These are phyloP conservation scores for Botrytis deweyae DNA, from an alignment of 2,329 filamentous ascomycete species.

Conservation along the genomic window DNA sequence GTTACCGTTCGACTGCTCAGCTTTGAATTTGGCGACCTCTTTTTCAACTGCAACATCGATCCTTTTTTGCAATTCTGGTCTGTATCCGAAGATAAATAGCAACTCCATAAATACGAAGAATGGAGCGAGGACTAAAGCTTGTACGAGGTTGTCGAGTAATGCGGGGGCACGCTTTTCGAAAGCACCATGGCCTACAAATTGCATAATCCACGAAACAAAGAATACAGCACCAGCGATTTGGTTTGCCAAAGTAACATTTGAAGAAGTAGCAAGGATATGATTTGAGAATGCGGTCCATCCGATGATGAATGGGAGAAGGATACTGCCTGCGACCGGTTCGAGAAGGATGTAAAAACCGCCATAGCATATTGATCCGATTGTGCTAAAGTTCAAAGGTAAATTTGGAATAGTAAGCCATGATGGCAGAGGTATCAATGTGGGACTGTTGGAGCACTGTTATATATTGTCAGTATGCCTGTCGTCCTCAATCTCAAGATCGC, in stretches of 20 bases:
- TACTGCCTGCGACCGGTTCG: conserved; percentile 85
- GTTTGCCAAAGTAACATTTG: conserved; percentile 49
- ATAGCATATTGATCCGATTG: conserved; percentile 65
- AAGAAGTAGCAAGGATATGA: conserved; percentile 54
- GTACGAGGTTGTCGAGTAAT: conserved; percentile 84
- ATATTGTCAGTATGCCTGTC: conserved; percentile 27
- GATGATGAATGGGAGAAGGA: conserved; percentile 74
- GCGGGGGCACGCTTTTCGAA: conserved; percentile 89
- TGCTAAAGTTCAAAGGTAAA: conserved; percentile 65
- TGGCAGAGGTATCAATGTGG: conserved; percentile 62
- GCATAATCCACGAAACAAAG: conserved; percentile 76
- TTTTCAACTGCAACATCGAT: conserved; percentile 73
- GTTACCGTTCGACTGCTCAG: conserved; percentile 49
- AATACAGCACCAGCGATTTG: conserved; percentile 65
- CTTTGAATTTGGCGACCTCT: conserved; percentile 74
- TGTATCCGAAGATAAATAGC: conserved; percentile 86
- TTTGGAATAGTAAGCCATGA: conserved; percentile 67
- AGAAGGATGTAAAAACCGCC: conserved; percentile 82
- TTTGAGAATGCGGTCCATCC: conserved; percentile 73
- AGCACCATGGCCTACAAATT: conserved; percentile 87
- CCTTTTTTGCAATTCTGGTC: conserved; percentile 79
- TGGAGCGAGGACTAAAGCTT: conserved; percentile 88
- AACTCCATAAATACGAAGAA: conserved; percentile 97
- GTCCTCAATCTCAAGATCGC: neutral
- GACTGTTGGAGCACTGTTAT: conserved; percentile 59